A percentile compares a stretch with the other conserved stretches of the same genome.
Conservation (phyloP, 2,329 filamentous ascomycete species). For the Hypoxylon rubiginosum region DNA sequence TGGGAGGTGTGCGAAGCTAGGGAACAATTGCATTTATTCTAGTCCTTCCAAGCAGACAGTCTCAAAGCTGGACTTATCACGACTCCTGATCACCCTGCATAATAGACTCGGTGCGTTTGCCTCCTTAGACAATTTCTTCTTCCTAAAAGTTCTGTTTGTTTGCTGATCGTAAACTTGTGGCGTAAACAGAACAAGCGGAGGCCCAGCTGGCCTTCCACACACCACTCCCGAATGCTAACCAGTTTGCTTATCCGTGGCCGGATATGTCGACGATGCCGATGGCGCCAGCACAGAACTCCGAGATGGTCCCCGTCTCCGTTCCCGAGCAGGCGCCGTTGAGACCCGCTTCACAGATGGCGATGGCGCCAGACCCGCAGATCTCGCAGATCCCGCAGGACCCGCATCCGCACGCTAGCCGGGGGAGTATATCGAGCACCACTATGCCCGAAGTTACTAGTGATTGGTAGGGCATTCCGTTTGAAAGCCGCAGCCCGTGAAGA, state of each 20-base stretch:
- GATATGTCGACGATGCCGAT: slow-evolving; percentile 2
- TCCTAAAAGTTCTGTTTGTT: not conserved
- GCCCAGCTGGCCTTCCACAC: slow-evolving; percentile 9
- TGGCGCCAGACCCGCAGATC: slow-evolving; percentile 1
- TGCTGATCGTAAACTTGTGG: not conserved
- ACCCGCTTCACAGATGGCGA: not conserved
- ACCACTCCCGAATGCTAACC: not conserved
- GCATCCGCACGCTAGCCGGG: not conserved
- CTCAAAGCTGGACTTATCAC: slow-evolving; percentile 21
- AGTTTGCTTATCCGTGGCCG: slow-evolving; percentile 4
- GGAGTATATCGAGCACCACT: slow-evolving; percentile 2
- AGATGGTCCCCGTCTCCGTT: slow-evolving; percentile 4
- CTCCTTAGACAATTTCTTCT: not conserved
- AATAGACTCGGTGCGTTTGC: slow-evolving; percentile 11
- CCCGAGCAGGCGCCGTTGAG: slow-evolving; percentile 6
- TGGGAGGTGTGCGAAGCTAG: slow-evolving; percentile 14
- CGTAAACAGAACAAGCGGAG: slow-evolving; percentile 8
- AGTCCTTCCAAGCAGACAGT: slow-evolving; percentile 18
- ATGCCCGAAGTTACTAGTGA: slow-evolving; percentile 4
- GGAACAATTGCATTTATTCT: slow-evolving; percentile 23
- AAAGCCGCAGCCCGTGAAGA: not conserved
- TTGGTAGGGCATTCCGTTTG: not conserved
- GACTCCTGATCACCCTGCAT: slow-evolving; percentile 12
- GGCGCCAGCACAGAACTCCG: not conserved
- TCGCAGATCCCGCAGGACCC: not conserved